These are phyloP conservation scores for Maudiozyma barnettii DNA, from an alignment of 805 yeast species.

Conservation along the genomic window DNA sequence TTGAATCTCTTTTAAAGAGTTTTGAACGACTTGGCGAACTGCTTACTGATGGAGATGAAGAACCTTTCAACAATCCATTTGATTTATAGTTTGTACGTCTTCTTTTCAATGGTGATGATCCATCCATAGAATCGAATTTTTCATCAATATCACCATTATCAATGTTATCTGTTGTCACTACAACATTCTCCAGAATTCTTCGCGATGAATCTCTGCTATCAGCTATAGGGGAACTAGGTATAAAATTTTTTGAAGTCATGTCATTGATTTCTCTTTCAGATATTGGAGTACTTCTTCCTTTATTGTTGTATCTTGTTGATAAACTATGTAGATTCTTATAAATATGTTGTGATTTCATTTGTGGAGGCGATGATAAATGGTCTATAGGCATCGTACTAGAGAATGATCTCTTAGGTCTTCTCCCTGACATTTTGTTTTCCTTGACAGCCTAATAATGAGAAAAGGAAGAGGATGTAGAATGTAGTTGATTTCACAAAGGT, in stretches of 20 bases:
- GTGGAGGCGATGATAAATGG: background rate
- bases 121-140: conserved; percentile 6
- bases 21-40: background rate
- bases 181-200: background rate
- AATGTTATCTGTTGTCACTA: too few relatives aligned
- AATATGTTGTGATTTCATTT: background rate
- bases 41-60: conserved; percentile 7
- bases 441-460: background rate
- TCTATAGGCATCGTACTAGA: background rate
- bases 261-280: conserved; percentile 10
- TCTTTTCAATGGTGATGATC: conserved; percentile 10
- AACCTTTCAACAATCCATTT: conserved; percentile 10
- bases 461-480: too few relatives aligned
- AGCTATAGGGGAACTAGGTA: conserved; percentile 4
- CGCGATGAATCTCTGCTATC: background rate
- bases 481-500: too few relatives aligned
- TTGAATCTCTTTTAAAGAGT: background rate
- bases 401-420: background rate
- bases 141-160: background rate
- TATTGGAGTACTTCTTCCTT: conserved; percentile 13
- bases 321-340: background rate
- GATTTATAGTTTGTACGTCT: background rate
- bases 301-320: conserved; percentile 11
- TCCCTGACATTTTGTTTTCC: background rate
- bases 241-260: conserved; percentile 8